These are phyloP conservation scores for Elaeis guineensis DNA, from an alignment of 176 grass and related monocot species.

Conservation along the genomic window DNA sequence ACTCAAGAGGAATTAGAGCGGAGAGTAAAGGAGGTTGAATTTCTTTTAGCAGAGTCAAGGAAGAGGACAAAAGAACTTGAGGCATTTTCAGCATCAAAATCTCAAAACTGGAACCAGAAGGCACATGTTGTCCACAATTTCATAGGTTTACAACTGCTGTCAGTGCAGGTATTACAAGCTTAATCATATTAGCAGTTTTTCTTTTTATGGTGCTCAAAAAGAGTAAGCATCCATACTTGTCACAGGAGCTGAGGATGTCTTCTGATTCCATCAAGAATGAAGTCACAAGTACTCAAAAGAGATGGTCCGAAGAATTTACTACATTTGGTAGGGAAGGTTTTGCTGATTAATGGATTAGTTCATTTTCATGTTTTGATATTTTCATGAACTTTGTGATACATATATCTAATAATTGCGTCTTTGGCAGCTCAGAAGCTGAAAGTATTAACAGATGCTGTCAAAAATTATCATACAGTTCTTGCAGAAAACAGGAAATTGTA, in stretches of 20 bases:
- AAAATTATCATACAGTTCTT: conserved; percentile 10
- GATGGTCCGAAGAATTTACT: conserved; percentile 49
- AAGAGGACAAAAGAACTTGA: conserved; percentile 34
- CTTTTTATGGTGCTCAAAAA: neutral
- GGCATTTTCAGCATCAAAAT: conserved; percentile 35
- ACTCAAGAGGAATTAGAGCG: conserved; percentile 15
- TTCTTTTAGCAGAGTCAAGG: conserved; percentile 34
- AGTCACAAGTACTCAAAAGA: conserved; percentile 43
- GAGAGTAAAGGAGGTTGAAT: conserved; percentile 37
- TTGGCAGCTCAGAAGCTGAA: neutral
- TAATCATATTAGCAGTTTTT: conserved; percentile 2
- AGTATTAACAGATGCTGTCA: neutral
- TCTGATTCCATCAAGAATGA: conserved; percentile 68
- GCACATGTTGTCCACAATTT: conserved; percentile 25
- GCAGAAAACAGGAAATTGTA: conserved; percentile 7
- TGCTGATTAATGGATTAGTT: neutral
- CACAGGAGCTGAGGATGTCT: conserved; percentile 65
- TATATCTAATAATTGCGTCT: too few species aligned
- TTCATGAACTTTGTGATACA: neutral
- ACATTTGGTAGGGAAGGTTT: conserved; percentile 34
- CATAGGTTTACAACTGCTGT: conserved; percentile 33
- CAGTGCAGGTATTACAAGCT: conserved; percentile 37
- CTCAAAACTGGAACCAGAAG: conserved; percentile 29
- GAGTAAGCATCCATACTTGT: conserved; percentile 11
- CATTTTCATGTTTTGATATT: neutral